Percentiles rank a stretch among this genome's conserved stretches.
phyloP scores from a whole-genome alignment of 768 basidiomycete genomes.

The Russula earlei region DNA sequence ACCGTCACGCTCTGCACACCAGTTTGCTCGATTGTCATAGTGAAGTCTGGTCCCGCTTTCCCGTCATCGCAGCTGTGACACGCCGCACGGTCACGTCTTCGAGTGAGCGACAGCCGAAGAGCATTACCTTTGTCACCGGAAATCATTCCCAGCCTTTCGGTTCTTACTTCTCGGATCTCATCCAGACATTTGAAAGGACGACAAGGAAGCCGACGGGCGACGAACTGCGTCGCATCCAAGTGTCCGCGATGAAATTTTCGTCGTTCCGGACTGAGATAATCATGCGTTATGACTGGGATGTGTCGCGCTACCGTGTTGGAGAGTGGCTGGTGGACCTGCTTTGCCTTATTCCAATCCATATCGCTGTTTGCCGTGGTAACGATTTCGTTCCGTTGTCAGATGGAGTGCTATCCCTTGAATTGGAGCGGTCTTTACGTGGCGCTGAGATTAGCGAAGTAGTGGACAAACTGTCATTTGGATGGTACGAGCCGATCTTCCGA shows the following conservation, averaged over 20 bases:
- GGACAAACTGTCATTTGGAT: conserved; percentile 46
- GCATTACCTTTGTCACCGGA: conserved; percentile 38
- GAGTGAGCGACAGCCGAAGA: conserved; percentile 26
- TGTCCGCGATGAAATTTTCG: conserved; percentile 27
- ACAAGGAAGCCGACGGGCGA: conserved; percentile 46
- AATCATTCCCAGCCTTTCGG: conserved; percentile 29
- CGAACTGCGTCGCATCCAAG: conserved; percentile 31
- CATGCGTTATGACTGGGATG: conserved; percentile 10
- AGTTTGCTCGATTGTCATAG: conserved; percentile 12
- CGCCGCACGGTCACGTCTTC: conserved; percentile 5
- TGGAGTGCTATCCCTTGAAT: conserved; percentile 39
- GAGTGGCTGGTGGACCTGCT: conserved; percentile 56
- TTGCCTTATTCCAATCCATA: conserved; percentile 56
- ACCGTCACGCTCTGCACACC: conserved; percentile 33
- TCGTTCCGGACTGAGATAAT: conserved; percentile 22
- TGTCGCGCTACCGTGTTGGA: conserved; percentile 38
- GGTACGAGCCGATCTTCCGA: conserved; percentile 57
- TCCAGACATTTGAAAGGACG: conserved; percentile 36
- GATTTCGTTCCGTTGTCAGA: conserved; percentile 54
- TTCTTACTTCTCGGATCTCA: conserved; percentile 38
- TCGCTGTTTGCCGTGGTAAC: conserved; percentile 51
- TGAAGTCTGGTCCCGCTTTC: conserved; percentile 13
- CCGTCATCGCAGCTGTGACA: conserved; percentile 4
- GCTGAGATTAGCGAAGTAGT: conserved; percentile 51
- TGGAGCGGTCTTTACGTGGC: conserved; percentile 46